Conservation (phyloP, 2,329 filamentous ascomycete species). For the Ophiocordyceps robertsii region DNA sequence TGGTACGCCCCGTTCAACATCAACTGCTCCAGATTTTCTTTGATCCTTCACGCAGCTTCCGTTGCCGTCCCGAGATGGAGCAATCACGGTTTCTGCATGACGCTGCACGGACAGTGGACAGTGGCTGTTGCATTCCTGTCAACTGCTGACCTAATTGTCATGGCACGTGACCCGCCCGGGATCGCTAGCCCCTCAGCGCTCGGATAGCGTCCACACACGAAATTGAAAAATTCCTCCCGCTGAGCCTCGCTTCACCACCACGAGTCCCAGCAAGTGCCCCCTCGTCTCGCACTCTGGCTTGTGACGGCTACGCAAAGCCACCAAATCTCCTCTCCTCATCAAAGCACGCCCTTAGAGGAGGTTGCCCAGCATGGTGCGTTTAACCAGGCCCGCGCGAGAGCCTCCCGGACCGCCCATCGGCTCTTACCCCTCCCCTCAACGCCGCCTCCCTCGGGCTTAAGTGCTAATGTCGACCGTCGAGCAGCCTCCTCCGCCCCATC, state of each 20-base stretch:
- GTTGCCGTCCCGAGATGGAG: no score
- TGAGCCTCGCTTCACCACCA: constrained; percentile 22
- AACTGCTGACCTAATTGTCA: constrained; percentile 14
- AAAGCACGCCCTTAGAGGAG: constrained; percentile 30
- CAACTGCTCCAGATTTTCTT: no score
- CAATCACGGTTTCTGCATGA: no score
- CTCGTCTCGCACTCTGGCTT: constrained; percentile 21
- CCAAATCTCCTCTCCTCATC: constrained; percentile 22
- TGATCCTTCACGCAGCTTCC: no score
- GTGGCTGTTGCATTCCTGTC: no score
- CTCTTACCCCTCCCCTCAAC: constrained; percentile 12
- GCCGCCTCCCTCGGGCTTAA: constrained; percentile 11
- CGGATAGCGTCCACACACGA: constrained; percentile 31
- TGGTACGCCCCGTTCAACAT: no score
- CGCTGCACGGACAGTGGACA: no score
- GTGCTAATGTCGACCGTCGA: constrained; percentile 4
- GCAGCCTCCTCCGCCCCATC: constrained; percentile 89
- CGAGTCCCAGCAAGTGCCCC: constrained; percentile 24
- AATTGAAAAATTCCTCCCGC: constrained; percentile 28
- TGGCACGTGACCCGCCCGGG: constrained; percentile 18
- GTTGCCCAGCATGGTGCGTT: constrained; percentile 38
- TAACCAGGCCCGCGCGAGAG: neutral
- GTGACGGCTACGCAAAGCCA: constrained; percentile 23
- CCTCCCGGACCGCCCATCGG: neutral
- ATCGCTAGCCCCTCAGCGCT: constrained; percentile 25